Evolutionary conservation across 2,329 filamentous ascomycete genomes (phyloP).

Genomic region (Aspergillus japonicus): DNA sequence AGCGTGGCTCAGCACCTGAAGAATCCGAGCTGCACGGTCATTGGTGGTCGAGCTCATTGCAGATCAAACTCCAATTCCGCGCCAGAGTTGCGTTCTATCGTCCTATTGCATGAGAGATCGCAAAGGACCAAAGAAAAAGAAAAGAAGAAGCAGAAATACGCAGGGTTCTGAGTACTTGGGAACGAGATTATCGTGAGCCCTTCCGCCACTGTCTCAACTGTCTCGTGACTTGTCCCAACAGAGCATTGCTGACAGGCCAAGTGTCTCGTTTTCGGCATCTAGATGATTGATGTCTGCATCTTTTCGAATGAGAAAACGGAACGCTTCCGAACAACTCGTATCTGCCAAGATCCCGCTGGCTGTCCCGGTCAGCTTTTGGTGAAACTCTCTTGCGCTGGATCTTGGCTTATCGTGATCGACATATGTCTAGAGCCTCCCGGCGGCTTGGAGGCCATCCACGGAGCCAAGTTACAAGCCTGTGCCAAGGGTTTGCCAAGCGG

Average conservation of each 20-base stretch:
- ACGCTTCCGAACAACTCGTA: not conserved
- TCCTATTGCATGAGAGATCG: not conserved
- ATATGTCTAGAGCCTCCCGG: constrained; percentile 3
- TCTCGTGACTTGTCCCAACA: not conserved
- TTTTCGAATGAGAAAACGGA: not conserved
- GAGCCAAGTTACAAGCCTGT: not conserved
- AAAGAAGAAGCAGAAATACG: not conserved
- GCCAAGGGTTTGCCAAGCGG: constrained; percentile 15
- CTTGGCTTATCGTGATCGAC: constrained; percentile 15
- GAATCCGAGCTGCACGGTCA: not conserved
- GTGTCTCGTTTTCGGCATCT: not conserved
- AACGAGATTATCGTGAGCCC: not conserved
- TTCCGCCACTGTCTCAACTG: not conserved
- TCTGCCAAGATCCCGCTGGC: not conserved
- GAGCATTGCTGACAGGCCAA: not conserved
- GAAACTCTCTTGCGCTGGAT: not conserved
- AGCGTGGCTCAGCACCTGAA: constrained; percentile 12
- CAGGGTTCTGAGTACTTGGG: not conserved
- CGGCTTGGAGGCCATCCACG: constrained; percentile 7
- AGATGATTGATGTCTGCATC: not conserved
- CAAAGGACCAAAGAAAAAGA: not conserved
- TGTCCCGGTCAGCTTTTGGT: not conserved
- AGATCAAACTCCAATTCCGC: not conserved
- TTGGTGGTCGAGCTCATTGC: not conserved
- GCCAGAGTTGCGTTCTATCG: not conserved